Base-by-base conservation (phyloP, 345 rosid genomes). In the sweet orange (Citrus sinensis) region DNA sequence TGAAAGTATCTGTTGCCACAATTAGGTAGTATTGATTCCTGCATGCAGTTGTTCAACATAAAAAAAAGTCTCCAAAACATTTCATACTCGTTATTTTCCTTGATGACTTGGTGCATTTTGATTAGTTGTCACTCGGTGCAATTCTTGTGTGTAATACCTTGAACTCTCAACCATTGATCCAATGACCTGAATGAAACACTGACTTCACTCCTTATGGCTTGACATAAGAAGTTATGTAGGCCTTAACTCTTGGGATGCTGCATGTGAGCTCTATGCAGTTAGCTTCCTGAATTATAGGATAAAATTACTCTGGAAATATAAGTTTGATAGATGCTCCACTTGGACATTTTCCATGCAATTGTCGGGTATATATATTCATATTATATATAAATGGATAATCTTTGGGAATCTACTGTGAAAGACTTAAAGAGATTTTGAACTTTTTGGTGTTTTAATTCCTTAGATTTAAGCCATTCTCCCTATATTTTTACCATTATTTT, bases 1-100 rank as follows among this genome's bases (percentile, higher is more conserved):
- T 40, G 46, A 40, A 40, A 40, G 83, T 93, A 79, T 86, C 96
- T 70, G 98, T 84, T 75, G 98, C 98, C 76, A 91, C 96, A 19
- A 81, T 95, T 89, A 93, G 98, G 99, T 93, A 82, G 61, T 80
- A 56, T 58, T 76, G 65, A 71, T 67, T 22, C 61, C 67, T 58
- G 59, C 58, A 17, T 29, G 17, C 55, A 3, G 58, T 24, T 27
- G 13, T 64, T 39, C 35, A 49, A 7, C 67, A 54, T 42, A 73
- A 77, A 51, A 68, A 54, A 56, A 42, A 60, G 29, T 22, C 49
- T 59, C 51, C 51, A 46, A 13, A 46, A 46, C 51, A 46, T 46
- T 11, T 46, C 51, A 46, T 46, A 46, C 51, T 46, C 5, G 17
- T 46, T 11, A n/a, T 17, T 73, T 22, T 73, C 35, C 24, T 59